These are phyloP conservation scores for Fraxinus ornus DNA, from an alignment of 305 asterid species.

Conservation along the genomic window DNA sequence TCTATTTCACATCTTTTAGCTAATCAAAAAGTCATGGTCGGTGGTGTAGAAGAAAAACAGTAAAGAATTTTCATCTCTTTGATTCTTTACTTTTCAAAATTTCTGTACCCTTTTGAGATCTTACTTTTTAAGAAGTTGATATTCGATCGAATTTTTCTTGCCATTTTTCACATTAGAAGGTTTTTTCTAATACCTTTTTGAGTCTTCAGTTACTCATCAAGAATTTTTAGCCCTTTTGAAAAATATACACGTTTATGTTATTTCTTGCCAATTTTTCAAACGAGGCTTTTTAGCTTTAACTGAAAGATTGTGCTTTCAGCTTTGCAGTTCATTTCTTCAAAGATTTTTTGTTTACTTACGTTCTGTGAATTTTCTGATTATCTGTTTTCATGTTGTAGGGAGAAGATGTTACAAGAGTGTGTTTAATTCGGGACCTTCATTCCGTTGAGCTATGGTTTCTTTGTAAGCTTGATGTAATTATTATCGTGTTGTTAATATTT, in stretches of 20 bases:
- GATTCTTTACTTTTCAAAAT: not conserved
- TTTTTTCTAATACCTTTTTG: not conserved
- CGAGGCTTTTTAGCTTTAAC: conserved; percentile 25
- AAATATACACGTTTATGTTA: not conserved
- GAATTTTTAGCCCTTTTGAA: not conserved
- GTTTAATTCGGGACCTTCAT: conserved; percentile 5
- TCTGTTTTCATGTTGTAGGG: conserved; percentile 38
- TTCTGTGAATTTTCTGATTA: conserved; percentile 13
- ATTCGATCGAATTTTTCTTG: not conserved
- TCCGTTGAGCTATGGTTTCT: not conserved
- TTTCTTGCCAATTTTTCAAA: not conserved
- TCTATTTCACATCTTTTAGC: not conserved
- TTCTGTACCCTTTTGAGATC: not conserved
- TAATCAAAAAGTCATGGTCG: not conserved
- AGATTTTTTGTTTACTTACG: conserved; percentile 6
- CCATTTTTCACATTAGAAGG: not conserved
- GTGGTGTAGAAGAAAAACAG: not conserved
- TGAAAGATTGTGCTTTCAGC: conserved; percentile 27
- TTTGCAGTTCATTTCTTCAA: not conserved
- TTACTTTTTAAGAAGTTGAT: not conserved
- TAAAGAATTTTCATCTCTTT: not conserved
- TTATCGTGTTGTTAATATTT: conserved; percentile 1
- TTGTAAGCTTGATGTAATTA: conserved; percentile 20
- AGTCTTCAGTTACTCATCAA: not conserved
- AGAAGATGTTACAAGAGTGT: conserved; percentile 1